Percentiles rank a stretch among this genome's conserved stretches.
phyloP scores from a whole-genome alignment of 345 rosid genomes.

The Brassica juncea region DNA sequence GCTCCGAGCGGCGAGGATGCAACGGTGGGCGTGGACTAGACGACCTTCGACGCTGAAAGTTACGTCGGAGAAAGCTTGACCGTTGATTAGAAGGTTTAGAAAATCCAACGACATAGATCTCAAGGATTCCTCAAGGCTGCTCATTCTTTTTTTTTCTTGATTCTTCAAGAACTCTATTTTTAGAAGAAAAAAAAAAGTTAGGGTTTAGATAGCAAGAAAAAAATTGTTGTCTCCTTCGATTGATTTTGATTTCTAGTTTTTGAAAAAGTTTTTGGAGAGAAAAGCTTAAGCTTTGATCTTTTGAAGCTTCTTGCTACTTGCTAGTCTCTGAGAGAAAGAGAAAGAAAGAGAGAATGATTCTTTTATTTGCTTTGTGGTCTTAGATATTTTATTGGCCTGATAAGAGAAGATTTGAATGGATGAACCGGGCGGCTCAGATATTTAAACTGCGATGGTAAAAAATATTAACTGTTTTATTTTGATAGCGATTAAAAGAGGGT shows the following conservation, averaged over 20 bases:
- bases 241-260: neutral
- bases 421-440: slow-evolving; percentile 71
- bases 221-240: neutral
- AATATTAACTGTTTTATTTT: slow-evolving; percentile 7
- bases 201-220: slow-evolving; percentile 27
- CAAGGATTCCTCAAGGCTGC: slow-evolving; percentile 72
- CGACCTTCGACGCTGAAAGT: slow-evolving; percentile 99
- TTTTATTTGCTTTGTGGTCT: slow-evolving; percentile 39
- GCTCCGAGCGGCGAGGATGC: slow-evolving; percentile 94
- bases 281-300: slow-evolving; percentile 19
- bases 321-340: neutral
- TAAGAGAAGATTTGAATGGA: slow-evolving; percentile 61
- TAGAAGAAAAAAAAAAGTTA: neutral
- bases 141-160: slow-evolving; percentile 24
- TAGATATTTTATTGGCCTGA: slow-evolving; percentile 50
- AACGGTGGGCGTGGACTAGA: slow-evolving; percentile 92
- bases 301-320: slow-evolving; percentile 12
- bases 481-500: neutral
- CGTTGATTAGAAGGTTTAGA: slow-evolving; percentile 90
- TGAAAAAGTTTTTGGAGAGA: neutral
- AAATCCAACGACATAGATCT: slow-evolving; percentile 93
- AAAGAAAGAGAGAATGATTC: slow-evolving; percentile 47
- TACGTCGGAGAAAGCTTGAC: slow-evolving; percentile 98
- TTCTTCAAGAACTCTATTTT: slow-evolving; percentile 7
- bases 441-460: slow-evolving; percentile 51